These are phyloP conservation scores for Venustampulla echinocandica DNA, from an alignment of 495 filamentous ascomycete genomes.

Conservation along the genomic window DNA sequence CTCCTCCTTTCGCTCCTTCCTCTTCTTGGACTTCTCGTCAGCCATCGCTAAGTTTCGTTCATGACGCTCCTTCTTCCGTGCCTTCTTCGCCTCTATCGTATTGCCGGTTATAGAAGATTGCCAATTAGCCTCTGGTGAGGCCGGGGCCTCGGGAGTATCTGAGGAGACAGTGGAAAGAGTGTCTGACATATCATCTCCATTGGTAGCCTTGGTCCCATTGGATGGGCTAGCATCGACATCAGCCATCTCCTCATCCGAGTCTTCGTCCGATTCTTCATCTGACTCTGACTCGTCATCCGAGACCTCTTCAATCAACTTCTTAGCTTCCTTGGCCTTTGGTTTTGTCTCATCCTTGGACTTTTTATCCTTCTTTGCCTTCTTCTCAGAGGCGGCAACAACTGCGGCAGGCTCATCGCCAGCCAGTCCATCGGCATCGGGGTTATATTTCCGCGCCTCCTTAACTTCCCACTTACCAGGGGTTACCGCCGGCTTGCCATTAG, in stretches of 20 bases:
- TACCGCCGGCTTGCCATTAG: slow-evolving; percentile 49
- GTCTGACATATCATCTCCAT: slow-evolving; percentile 2
- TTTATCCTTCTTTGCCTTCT: slow-evolving; percentile 42
- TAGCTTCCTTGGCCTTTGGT: slow-evolving; percentile 29
- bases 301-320: slow-evolving; percentile 43
- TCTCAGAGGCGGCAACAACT: slow-evolving; percentile 25
- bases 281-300: slow-evolving; percentile 38
- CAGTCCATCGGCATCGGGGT: slow-evolving; percentile 84
- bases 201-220: slow-evolving; percentile 17
- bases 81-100: slow-evolving; percentile 37
- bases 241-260: slow-evolving; percentile 21
- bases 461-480: slow-evolving; percentile 75
- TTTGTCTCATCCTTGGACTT: slow-evolving; percentile 37
- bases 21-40: slow-evolving; percentile 37
- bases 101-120: no score
- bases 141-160: no score
- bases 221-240: slow-evolving; percentile 19
- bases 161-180: slow-evolving; percentile 1
- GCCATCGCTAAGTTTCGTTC: slow-evolving; percentile 26
- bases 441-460: slow-evolving; percentile 94
- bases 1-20: slow-evolving; percentile 37
- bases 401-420: slow-evolving; percentile 58
- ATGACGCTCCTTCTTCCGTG: slow-evolving; percentile 30
- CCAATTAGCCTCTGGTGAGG: no score
- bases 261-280: slow-evolving; percentile 12